A percentile compares a stretch with the other conserved stretches of the same genome.
Conservation (phyloP, 2,329 filamentous ascomycete species). For the Colletotrichum sp. region DNA sequence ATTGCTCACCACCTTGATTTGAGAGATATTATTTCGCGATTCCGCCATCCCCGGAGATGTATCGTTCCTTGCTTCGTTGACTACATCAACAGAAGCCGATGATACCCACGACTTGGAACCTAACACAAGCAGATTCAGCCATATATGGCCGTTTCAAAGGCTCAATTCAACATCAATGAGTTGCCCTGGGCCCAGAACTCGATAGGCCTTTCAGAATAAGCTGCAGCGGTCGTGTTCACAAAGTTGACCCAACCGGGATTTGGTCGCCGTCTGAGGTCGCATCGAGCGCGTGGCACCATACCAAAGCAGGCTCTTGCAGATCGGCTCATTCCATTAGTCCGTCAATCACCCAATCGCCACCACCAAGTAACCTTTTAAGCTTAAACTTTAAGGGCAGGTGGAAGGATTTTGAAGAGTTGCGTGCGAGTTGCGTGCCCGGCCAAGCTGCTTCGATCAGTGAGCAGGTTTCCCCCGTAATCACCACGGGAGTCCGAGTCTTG, state of each 20-base stretch:
- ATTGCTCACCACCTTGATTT: neutral
- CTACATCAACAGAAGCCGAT: neutral
- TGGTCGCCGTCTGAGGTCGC: neutral
- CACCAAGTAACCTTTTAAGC: conserved; percentile 5
- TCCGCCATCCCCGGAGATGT: neutral
- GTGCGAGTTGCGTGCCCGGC: conserved; percentile 1
- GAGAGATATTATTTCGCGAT: neutral
- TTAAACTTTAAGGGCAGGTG: conserved; percentile 19
- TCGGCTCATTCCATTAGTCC: neutral
- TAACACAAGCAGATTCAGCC: accelerated
- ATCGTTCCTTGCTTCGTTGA: neutral
- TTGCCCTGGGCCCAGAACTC: neutral
- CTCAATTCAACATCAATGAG: neutral
- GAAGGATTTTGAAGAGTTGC: conserved; percentile 2
- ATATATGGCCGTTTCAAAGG: accelerated
- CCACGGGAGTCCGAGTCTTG: neutral
- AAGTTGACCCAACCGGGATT: neutral
- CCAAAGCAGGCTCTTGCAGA: neutral
- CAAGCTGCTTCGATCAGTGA: neutral
- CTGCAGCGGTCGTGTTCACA: neutral
- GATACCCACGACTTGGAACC: neutral
- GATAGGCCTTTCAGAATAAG: neutral
- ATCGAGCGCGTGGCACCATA: neutral
- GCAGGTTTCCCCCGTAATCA: neutral
- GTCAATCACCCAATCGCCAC: neutral